Conservation (phyloP, 768 basidiomycete species). For the Russula olivacea region DNA sequence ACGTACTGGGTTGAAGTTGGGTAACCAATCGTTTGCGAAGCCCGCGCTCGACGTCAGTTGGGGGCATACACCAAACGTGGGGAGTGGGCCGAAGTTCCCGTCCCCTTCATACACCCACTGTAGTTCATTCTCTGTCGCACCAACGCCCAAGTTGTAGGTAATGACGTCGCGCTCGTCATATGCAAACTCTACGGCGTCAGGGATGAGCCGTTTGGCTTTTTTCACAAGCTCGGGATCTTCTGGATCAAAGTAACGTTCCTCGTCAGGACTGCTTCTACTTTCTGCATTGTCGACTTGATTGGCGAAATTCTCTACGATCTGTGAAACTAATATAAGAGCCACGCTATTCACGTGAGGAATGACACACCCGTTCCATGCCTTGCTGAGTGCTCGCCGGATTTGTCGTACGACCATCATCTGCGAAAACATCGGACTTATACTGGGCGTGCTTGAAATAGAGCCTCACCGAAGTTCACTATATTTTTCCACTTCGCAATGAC, state of each 20-base stretch:
- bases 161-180: conserved; percentile 91
- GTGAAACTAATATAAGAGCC: neutral
- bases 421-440: conserved; percentile 6
- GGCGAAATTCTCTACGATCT: conserved; percentile 55
- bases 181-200: conserved; percentile 53
- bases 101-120: conserved; percentile 89
- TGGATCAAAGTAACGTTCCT: conserved; percentile 55
- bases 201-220: conserved; percentile 64
- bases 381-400: conserved; percentile 72
- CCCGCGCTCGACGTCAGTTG: conserved; percentile 72
- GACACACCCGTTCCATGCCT: conserved; percentile 61
- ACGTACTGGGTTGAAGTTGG: conserved; percentile 87
- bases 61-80: conserved; percentile 94
- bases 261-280: conserved; percentile 3
- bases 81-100: conserved; percentile 79
- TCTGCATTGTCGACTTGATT: conserved; percentile 35
- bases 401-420: conserved; percentile 78
- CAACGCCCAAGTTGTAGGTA: conserved; percentile 91
- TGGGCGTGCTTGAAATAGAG: neutral
- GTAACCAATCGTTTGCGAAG: conserved; percentile 77
- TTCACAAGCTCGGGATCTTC: conserved; percentile 80
- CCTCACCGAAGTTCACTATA: conserved; percentile 79
- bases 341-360: neutral
- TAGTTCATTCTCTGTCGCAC: conserved; percentile 88
- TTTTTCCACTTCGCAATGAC: conserved; percentile 71